These are phyloP conservation scores for Aaosphaeria pasadenensis DNA, from an alignment of 2,329 filamentous ascomycete species.

Conservation along the genomic window DNA sequence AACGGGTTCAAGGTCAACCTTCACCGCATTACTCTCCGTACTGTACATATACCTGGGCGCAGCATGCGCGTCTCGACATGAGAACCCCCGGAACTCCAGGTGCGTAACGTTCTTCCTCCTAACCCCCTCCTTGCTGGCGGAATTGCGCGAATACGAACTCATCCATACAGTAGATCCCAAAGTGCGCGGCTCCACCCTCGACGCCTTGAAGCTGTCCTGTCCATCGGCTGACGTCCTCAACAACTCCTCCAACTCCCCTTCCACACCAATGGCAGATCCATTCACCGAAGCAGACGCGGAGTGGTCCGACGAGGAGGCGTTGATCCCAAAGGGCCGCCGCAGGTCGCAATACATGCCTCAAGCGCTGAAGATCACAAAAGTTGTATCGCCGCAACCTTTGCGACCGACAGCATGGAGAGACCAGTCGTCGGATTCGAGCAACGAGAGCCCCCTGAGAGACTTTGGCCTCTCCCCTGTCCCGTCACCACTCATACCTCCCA, in stretches of 20 bases:
- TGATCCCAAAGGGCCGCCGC: constrained; percentile 28
- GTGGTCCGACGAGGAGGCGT: constrained; percentile 37
- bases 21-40: too few species aligned
- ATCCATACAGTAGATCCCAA: constrained; percentile 17
- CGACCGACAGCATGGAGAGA: constrained; percentile 8
- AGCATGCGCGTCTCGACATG: constrained; percentile 12
- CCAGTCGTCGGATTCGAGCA: constrained; percentile 19
- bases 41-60: not conserved
- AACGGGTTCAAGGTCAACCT: too few species aligned
- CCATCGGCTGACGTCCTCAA: constrained; percentile 34
- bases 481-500: constrained; percentile 31
- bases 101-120: constrained; percentile 2
- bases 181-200: constrained; percentile 34
- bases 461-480: constrained; percentile 12
- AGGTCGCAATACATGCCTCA: constrained; percentile 27
- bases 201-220: constrained; percentile 34
- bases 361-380: constrained; percentile 11
- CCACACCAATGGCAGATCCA: constrained; percentile 17
- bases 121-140: not conserved
- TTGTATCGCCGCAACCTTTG: constrained; percentile 12
- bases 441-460: constrained; percentile 15
- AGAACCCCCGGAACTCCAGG: constrained; percentile 8
- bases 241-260: constrained; percentile 8
- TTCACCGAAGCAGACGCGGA: constrained; percentile 31
- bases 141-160: constrained; percentile 14